Evolutionary conservation across 768 basidiomycete genomes (phyloP).

Genomic region (Russula compacta): DNA sequence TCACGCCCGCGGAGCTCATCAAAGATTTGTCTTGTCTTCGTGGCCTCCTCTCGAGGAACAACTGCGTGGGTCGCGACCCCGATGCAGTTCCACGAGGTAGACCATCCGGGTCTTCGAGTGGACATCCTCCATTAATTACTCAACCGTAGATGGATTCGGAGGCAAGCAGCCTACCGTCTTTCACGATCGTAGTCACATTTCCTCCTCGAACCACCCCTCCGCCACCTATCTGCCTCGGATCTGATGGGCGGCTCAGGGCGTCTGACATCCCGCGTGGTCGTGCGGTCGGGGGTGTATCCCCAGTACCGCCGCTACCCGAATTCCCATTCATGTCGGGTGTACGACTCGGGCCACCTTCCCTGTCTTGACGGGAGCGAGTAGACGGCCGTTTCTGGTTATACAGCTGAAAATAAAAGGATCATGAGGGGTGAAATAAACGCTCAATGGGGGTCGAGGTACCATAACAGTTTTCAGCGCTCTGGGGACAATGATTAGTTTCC

Average conservation of each 20-base stretch:
- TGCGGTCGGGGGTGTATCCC: slow-evolving; percentile 31
- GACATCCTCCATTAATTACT: slow-evolving; percentile 17
- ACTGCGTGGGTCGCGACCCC: not conserved
- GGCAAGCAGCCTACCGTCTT: slow-evolving; percentile 21
- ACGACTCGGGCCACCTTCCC: slow-evolving; percentile 29
- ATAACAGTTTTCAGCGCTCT: slow-evolving; percentile 79
- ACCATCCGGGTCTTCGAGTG: slow-evolving; percentile 8
- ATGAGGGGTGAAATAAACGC: slow-evolving; percentile 13
- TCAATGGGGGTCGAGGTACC: slow-evolving; percentile 33
- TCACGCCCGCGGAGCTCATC: not conserved
- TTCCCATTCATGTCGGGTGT: slow-evolving; percentile 17
- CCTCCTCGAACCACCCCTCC: slow-evolving; percentile 15
- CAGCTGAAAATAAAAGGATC: slow-evolving; percentile 36
- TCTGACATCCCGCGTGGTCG: slow-evolving; percentile 71
- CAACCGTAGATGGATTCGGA: slow-evolving; percentile 14
- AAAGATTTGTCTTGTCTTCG: not conserved
- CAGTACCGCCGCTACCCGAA: slow-evolving; percentile 31
- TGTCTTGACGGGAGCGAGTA: slow-evolving; percentile 40
- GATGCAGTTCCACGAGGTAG: slow-evolving; percentile 2
- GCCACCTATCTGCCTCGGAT: slow-evolving; percentile 8
- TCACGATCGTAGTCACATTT: slow-evolving; percentile 4
- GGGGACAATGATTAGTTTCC: slow-evolving; percentile 1
- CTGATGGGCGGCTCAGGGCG: slow-evolving; percentile 32
- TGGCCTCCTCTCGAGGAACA: slow-evolving; percentile 4
- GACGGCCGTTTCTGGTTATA: slow-evolving; percentile 73